phyloP scores from a whole-genome alignment of 1,284 basidiomycete genomes.

The Phlebopus sp. region DNA sequence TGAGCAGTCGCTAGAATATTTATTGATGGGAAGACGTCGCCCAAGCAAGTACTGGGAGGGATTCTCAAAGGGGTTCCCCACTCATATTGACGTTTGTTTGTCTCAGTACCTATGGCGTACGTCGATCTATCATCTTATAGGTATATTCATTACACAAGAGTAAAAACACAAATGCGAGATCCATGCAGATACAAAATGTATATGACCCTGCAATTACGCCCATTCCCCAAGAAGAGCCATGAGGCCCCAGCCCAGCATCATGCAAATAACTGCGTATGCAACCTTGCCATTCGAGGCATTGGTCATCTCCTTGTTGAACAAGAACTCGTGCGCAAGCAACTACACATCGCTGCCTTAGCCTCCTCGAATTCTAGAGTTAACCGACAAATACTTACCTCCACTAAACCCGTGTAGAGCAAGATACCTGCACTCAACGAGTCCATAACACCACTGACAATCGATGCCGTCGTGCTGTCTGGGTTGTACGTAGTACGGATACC shows the following conservation, averaged over 20 bases:
- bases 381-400: slow-evolving; percentile 55
- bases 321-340: slow-evolving; percentile 89
- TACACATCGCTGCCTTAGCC: slow-evolving; percentile 26
- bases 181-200: no score
- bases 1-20: no score
- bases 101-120: no score
- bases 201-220: no score
- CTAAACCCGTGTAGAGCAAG: slow-evolving; percentile 87
- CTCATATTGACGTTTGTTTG: no score
- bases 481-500: slow-evolving; percentile 84
- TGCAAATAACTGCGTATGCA: slow-evolving; percentile 67
- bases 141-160: no score
- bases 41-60: no score
- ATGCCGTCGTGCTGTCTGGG: slow-evolving; percentile 69
- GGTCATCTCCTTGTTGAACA: slow-evolving; percentile 85
- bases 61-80: no score
- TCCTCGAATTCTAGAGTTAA: background rate
- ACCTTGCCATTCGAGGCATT: slow-evolving; percentile 61
- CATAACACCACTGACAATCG: slow-evolving; percentile 80
- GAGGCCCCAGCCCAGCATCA: slow-evolving; percentile 73
- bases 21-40: no score
- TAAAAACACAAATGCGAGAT: no score
- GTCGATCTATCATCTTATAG: no score
- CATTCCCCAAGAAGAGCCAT: slow-evolving; percentile 87
- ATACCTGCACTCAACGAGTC: slow-evolving; percentile 89